Evolutionary conservation across 1,284 basidiomycete species (phyloP).

Genomic region (Tremellales sp.): DNA sequence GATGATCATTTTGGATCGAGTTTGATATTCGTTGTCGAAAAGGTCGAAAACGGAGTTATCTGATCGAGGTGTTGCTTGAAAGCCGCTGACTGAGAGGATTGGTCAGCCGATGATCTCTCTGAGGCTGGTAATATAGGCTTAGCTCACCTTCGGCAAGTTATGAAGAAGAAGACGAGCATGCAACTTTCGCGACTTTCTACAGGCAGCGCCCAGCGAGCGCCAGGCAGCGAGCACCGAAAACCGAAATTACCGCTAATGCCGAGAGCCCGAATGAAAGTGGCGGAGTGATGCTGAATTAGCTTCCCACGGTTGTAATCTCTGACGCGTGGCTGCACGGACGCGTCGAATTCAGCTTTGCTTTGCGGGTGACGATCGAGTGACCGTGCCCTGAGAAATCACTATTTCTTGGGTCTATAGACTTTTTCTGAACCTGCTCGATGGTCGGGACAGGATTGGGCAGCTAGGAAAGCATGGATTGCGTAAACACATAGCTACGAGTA

Average conservation of each 20-base stretch:
- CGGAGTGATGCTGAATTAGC: background rate
- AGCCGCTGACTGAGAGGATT: conserved; percentile 22
- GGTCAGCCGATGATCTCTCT: conserved; percentile 5
- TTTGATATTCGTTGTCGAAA: conserved; percentile 8
- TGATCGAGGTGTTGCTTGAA: conserved; percentile 23
- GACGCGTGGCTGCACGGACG: no score
- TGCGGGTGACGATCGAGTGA: no score
- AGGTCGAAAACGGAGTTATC: conserved; percentile 7
- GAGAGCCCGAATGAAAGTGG: background rate
- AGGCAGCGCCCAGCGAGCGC: no score
- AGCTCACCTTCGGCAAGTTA: background rate
- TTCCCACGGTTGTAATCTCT: background rate
- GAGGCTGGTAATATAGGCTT: background rate
- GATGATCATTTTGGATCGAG: conserved; percentile 40
- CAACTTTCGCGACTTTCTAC: conserved; percentile 1
- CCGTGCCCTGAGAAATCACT: no score
- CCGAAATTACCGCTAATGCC: background rate
- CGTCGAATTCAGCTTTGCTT: no score
- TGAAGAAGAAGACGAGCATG: background rate
- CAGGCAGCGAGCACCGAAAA: background rate
- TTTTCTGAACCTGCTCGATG: no score
- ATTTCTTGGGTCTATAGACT: no score
- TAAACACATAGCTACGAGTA: no score
- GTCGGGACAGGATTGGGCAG: no score
- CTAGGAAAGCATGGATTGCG: no score